phyloP scores from a whole-genome alignment of 495 filamentous ascomycete genomes.

The Astrothelium macrocarpum region DNA sequence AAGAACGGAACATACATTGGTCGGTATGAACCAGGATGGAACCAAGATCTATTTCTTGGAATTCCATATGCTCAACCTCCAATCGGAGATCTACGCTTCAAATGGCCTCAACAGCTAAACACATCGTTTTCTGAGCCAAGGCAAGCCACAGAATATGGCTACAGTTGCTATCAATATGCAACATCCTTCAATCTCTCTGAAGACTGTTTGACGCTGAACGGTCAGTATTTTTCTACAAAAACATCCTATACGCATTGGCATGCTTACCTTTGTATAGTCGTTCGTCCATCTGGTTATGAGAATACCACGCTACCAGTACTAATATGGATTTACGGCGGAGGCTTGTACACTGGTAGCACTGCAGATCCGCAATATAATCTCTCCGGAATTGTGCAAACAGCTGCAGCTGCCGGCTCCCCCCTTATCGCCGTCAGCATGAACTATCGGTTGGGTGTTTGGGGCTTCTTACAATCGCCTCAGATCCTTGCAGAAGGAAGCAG shows the following conservation, averaged over 20 bases:
- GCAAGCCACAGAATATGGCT: constrained; percentile 41
- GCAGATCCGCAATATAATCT: constrained; percentile 42
- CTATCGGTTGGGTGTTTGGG: constrained; percentile 24
- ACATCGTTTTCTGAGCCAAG: constrained; percentile 32
- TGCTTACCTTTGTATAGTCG: constrained; percentile 11
- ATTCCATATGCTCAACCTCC: constrained; percentile 48
- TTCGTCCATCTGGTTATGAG: constrained; percentile 24
- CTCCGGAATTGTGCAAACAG: constrained; percentile 36
- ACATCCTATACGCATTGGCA: not conserved
- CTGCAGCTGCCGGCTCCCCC: constrained; percentile 24
- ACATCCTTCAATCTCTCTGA: constrained; percentile 30
- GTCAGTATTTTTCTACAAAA: not conserved
- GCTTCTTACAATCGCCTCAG: constrained; percentile 19
- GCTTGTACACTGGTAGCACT: constrained; percentile 32
- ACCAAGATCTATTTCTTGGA: constrained; percentile 47
- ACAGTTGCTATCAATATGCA: constrained; percentile 41
- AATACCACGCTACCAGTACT: constrained; percentile 18
- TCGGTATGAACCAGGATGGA: constrained; percentile 30
- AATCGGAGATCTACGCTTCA: constrained; percentile 40
- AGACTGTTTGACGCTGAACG: constrained; percentile 36
- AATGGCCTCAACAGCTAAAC: constrained; percentile 38
- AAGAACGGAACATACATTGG: constrained; percentile 41
- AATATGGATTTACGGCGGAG: constrained; percentile 39
- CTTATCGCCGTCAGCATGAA: constrained; percentile 27
- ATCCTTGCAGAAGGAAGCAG: constrained; percentile 17